Conservation (phyloP, 2,329 filamentous ascomycete genomes). For the Colletotrichum nymphaeae region DNA sequence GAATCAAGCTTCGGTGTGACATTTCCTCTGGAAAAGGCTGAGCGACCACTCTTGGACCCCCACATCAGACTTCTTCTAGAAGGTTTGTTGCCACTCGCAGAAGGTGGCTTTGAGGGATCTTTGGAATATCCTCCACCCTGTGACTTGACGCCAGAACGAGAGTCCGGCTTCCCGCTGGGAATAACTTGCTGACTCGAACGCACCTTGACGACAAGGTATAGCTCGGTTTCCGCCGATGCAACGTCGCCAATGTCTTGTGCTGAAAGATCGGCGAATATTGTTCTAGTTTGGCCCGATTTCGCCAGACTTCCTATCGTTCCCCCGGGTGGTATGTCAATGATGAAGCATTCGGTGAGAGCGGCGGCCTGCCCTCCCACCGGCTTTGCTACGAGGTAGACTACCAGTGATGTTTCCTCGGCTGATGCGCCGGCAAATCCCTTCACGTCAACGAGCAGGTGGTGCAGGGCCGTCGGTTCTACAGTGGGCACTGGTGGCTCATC, state of each 20-base stretch:
- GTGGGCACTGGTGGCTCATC: conserved; percentile 80
- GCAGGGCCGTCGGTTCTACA: conserved; percentile 76
- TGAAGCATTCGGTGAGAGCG: conserved; percentile 85
- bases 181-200: conserved; percentile 68
- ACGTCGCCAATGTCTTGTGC: conserved; percentile 77
- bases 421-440: conserved; percentile 83
- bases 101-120: conserved; percentile 53
- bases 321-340: conserved; percentile 80
- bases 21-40: conserved; percentile 64
- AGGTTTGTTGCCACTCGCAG: conserved; percentile 56
- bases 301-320: conserved; percentile 75
- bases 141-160: conserved; percentile 61
- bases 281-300: conserved; percentile 78
- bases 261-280: conserved; percentile 88
- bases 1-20: conserved; percentile 63
- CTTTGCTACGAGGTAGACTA: conserved; percentile 82
- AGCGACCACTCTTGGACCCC: conserved; percentile 64
- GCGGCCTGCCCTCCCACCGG: conserved; percentile 70
- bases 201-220: conserved; percentile 88
- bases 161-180: conserved; percentile 56
- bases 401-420: conserved; percentile 79
- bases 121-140: conserved; percentile 51
- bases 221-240: conserved; percentile 72
- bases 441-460: conserved; percentile 86
- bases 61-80: conserved; percentile 71